phyloP scores from a whole-genome alignment of 257 asterid genomes.

The Solanum lycopersicoides region DNA sequence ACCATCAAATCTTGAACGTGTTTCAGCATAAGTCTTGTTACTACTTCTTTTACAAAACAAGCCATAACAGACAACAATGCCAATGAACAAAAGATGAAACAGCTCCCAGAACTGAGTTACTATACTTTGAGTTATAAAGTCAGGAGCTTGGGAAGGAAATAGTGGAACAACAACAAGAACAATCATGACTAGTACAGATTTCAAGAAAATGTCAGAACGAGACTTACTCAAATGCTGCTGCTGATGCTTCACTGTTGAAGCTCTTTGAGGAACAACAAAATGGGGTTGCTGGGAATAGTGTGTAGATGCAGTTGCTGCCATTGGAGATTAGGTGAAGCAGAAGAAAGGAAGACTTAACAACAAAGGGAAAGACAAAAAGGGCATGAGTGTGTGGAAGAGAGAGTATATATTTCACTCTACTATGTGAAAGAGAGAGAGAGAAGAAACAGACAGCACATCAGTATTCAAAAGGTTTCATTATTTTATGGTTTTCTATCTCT shows the following conservation, averaged over 20 bases:
- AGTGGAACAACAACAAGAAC: slow-evolving; percentile 49
- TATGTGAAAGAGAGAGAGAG: neutral
- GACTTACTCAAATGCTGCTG: slow-evolving; percentile 30
- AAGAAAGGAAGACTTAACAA: slow-evolving; percentile 46
- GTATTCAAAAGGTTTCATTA: neutral
- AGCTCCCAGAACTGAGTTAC: slow-evolving; percentile 61
- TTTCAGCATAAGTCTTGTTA: neutral
- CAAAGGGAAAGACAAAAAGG: slow-evolving; percentile 15
- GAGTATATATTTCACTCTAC: neutral
- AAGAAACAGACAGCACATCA: neutral
- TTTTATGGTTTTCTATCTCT: neutral
- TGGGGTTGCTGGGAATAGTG: slow-evolving; percentile 27
- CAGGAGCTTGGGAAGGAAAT: slow-evolving; percentile 74
- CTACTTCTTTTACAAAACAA: slow-evolving; percentile 46
- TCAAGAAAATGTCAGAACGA: slow-evolving; percentile 31
- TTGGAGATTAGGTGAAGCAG: slow-evolving; percentile 40
- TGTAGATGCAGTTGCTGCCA: slow-evolving; percentile 17
- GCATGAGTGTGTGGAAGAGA: neutral
- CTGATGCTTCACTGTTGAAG: slow-evolving; percentile 3
- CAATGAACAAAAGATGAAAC: slow-evolving; percentile 65
- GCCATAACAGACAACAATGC: slow-evolving; percentile 72
- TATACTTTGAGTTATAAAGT: slow-evolving; percentile 29
- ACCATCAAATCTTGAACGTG: slow-evolving; percentile 16
- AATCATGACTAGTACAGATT: slow-evolving; percentile 29
- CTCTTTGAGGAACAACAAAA: slow-evolving; percentile 1